phyloP scores from a whole-genome alignment of 2,329 filamentous ascomycete species.

The Penicillium digitatum region DNA sequence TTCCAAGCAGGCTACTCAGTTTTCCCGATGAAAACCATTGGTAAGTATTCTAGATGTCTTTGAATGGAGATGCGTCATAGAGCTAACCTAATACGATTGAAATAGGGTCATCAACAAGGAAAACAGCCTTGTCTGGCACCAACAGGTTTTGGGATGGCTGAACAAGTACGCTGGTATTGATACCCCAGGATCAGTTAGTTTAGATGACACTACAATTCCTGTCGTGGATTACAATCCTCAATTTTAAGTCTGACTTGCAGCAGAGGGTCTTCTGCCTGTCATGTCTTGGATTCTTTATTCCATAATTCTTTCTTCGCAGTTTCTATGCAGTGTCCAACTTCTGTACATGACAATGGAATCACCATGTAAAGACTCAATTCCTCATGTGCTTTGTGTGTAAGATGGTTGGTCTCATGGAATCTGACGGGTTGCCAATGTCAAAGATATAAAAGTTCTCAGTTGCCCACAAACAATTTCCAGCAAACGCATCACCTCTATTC shows the following conservation, averaged over 20 bases:
- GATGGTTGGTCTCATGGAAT: neutral
- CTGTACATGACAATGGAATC: neutral
- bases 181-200: slow-evolving; percentile 29
- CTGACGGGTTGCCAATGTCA: too few relatives aligned
- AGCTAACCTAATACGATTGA: neutral
- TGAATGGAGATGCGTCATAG: neutral
- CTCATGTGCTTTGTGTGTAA: neutral
- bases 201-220: slow-evolving; percentile 32
- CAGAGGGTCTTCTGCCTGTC: neutral
- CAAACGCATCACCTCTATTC: neutral
- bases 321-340: neutral
- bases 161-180: slow-evolving; percentile 48
- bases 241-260: neutral
- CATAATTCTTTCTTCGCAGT: neutral
- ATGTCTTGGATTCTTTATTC: neutral
- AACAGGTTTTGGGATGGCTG: slow-evolving; percentile 72
- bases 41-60: slow-evolving; percentile 20
- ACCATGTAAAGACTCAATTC: neutral
- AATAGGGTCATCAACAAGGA: slow-evolving; percentile 74
- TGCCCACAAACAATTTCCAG: neutral
- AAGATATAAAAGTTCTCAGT: neutral
- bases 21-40: slow-evolving; percentile 73
- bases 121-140: slow-evolving; percentile 86
- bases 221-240: slow-evolving; percentile 32
- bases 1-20: slow-evolving; percentile 71